Evolutionary conservation across 148 eudicot species (phyloP).

Genomic region (Persicaria tinctoria): DNA sequence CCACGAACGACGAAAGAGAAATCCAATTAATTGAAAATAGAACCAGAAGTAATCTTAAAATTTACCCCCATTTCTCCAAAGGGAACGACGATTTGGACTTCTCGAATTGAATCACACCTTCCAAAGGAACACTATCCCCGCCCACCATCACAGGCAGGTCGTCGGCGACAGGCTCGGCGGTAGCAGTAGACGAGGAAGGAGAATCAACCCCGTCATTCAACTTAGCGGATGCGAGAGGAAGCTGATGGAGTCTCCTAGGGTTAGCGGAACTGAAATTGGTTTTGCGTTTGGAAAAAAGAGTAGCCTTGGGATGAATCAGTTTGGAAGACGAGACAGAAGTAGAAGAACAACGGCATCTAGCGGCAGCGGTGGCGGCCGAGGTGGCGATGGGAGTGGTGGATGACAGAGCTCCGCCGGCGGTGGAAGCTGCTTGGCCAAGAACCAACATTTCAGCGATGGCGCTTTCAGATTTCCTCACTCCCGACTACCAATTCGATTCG

Average conservation of each 20-base stretch:
- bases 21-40: neutral
- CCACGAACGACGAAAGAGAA: neutral
- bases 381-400: slow-evolving; percentile 7
- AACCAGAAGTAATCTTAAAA: neutral
- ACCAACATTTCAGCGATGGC: slow-evolving; percentile 20
- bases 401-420: slow-evolving; percentile 4
- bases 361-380: slow-evolving; percentile 9
- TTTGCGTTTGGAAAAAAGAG: slow-evolving; percentile 36
- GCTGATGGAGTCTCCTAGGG: slow-evolving; percentile 7
- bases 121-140: slow-evolving; percentile 64
- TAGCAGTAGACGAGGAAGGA: slow-evolving; percentile 17
- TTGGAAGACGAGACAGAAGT: slow-evolving; percentile 29
- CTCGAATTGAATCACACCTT: slow-evolving; percentile 91
- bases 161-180: neutral
- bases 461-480: neutral
- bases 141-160: slow-evolving; percentile 38
- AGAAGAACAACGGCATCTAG: slow-evolving; percentile 26
- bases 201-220: slow-evolving; percentile 20
- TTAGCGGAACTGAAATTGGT: slow-evolving; percentile 12
- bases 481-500: neutral
- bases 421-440: slow-evolving; percentile 25
- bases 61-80: slow-evolving; percentile 78
- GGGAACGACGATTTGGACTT: slow-evolving; percentile 45
- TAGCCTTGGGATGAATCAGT: slow-evolving; percentile 22
- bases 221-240: slow-evolving; percentile 18